Conservation (phyloP, 176 grass and related monocot genomes). For the Elaeis guineensis region DNA sequence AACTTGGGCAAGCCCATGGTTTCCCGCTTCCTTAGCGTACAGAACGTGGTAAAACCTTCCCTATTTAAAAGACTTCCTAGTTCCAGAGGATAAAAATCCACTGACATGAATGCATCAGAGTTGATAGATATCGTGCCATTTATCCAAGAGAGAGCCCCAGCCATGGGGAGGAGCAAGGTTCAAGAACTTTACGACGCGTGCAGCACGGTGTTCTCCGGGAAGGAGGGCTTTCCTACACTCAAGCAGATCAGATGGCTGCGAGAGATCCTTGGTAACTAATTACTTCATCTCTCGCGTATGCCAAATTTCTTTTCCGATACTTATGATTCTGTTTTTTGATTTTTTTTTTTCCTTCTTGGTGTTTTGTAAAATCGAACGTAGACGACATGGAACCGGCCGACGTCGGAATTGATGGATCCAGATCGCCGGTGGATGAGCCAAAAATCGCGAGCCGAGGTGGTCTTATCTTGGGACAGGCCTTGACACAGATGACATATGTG, state of each 20-base stretch:
- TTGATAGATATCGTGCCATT: too few species aligned
- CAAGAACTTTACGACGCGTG: conserved; percentile 21
- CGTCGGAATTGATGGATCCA: conserved; percentile 21
- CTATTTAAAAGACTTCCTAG: too few species aligned
- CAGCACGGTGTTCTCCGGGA: neutral
- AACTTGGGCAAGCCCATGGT: too few species aligned
- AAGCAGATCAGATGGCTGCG: conserved; percentile 11
- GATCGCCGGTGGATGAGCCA: neutral
- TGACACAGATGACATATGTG: conserved; percentile 16
- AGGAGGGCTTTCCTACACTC: neutral
- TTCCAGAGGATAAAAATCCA: too few species aligned
- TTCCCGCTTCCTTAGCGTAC: too few species aligned
- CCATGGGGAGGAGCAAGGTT: conserved; percentile 7
- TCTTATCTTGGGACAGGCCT: neutral
- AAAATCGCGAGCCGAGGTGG: neutral
- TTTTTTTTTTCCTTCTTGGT: neutral
- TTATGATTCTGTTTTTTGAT: too few species aligned
- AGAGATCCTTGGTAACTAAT: conserved; percentile 6
- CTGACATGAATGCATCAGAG: too few species aligned
- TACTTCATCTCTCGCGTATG: neutral
- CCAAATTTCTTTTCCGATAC: neutral
- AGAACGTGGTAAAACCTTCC: too few species aligned
- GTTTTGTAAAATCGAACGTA: neutral
- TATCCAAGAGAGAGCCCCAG: too few species aligned
- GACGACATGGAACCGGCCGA: conserved; percentile 14